phyloP scores from a whole-genome alignment of 805 yeast genomes.

The Wickerhamomyces strasburgensis region DNA sequence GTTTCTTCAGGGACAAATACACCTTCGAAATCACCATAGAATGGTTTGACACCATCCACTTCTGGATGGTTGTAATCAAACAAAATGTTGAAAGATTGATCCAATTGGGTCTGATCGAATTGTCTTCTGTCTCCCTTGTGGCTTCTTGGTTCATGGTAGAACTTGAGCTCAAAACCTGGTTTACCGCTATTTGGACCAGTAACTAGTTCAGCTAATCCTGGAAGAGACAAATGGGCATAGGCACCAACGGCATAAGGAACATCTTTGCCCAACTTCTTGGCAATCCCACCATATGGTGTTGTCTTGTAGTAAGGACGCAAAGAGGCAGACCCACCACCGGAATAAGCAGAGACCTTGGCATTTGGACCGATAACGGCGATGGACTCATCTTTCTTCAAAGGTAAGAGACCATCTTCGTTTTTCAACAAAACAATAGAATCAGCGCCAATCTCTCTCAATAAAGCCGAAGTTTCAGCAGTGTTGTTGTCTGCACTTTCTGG shows the following conservation, averaged over 20 bases:
- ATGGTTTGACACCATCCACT: slow-evolving; percentile 22
- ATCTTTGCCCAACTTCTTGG: slow-evolving; percentile 22
- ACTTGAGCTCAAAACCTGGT: slow-evolving; percentile 22
- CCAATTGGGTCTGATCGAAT: slow-evolving; percentile 26
- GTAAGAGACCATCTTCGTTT: slow-evolving; percentile 44
- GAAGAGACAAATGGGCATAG: slow-evolving; percentile 30
- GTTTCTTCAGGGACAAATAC: slow-evolving; percentile 41
- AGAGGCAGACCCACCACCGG: slow-evolving; percentile 64
- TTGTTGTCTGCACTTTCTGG: slow-evolving; percentile 31
- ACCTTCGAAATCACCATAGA: slow-evolving; percentile 45
- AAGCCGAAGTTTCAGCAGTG: slow-evolving; percentile 40
- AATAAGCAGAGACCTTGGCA: slow-evolving; percentile 43
- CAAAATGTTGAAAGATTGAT: slow-evolving; percentile 20
- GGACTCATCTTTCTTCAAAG: slow-evolving; percentile 38
- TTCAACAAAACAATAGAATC: slow-evolving; percentile 55
- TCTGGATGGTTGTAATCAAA: slow-evolving; percentile 28
- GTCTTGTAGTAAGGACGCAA: slow-evolving; percentile 42
- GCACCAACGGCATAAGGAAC: slow-evolving; percentile 33
- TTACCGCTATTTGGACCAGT: slow-evolving; percentile 22
- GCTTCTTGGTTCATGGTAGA: slow-evolving; percentile 24
- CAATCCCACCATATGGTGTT: slow-evolving; percentile 45
- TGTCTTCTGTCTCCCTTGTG: slow-evolving; percentile 20
- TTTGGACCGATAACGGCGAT: slow-evolving; percentile 59
- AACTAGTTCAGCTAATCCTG: slow-evolving; percentile 28
- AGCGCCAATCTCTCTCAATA: slow-evolving; percentile 39